Evolutionary conservation across 306 rosid genomes (phyloP).

Genomic region (Comarum palustre): DNA sequence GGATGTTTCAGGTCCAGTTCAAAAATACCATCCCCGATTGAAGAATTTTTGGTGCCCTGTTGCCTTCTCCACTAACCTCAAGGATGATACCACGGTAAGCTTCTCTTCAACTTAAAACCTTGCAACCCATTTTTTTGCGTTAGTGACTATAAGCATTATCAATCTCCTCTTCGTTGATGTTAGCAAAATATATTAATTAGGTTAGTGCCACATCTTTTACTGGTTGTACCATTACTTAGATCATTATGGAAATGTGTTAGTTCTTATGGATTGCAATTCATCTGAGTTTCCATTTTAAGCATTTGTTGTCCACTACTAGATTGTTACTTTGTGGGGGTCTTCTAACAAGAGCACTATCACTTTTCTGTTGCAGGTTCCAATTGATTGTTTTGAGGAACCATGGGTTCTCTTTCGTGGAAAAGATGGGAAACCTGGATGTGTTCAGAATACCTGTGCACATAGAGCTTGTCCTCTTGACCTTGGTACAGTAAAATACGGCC

Average conservation of each 20-base stretch:
- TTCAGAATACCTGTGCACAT: conserved; percentile 93
- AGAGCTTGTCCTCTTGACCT: conserved; percentile 96
- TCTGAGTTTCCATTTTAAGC: background rate
- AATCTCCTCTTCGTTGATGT: background rate
- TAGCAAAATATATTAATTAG: background rate
- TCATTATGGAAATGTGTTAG: too few species aligned
- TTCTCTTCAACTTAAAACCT: background rate
- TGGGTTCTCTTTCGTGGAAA: conserved; percentile 96
- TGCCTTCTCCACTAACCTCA: conserved; percentile 73
- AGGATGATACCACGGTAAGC: conserved; percentile 86
- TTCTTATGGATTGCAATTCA: too few species aligned
- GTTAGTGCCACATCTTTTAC: too few species aligned
- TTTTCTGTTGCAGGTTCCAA: conserved; percentile 71
- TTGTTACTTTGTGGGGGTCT: conserved; percentile 3
- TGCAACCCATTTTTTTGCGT: background rate
- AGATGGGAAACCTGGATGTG: conserved; percentile 93
- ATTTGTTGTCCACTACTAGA: background rate
- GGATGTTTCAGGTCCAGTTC: conserved; percentile 87
- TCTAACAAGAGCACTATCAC: conserved; percentile 19
- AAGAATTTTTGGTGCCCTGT: conserved; percentile 99
- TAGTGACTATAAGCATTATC: background rate
- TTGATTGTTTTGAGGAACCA: conserved; percentile 87
- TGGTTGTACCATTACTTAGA: too few species aligned
- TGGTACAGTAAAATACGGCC: conserved; percentile 90
- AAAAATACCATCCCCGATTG: conserved; percentile 75